Percentiles rank a stretch among this genome's conserved stretches.
These are phyloP conservation scores for Cladosporium sp. DNA, from an alignment of 2,329 filamentous ascomycete species.

Conservation along the genomic window DNA sequence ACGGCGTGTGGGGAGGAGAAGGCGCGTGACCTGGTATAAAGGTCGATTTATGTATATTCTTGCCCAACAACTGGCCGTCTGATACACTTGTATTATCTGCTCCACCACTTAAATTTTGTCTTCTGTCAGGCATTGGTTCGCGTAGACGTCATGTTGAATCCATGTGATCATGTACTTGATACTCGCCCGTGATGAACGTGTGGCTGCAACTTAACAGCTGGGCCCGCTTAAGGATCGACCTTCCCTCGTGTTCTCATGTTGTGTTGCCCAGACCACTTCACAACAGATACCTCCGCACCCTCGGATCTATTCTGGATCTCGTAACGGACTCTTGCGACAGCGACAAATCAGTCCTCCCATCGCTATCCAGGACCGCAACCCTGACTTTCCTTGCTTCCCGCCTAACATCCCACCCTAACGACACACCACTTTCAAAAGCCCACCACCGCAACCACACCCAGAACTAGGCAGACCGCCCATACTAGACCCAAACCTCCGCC, in stretches of 20 bases:
- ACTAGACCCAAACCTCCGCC: conserved; percentile 13
- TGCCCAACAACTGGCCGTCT: conserved; percentile 25
- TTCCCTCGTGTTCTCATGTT: background rate
- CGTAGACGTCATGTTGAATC: background rate
- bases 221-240: background rate
- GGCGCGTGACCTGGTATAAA: conserved; percentile 22
- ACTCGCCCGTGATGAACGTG: background rate
- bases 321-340: background rate
- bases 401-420: conserved; percentile 17
- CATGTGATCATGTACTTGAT: background rate
- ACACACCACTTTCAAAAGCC: conserved; percentile 1
- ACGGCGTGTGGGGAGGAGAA: conserved; percentile 20
- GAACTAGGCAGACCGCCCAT: conserved; percentile 4
- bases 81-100: conserved; percentile 35
- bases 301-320: background rate
- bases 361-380: conserved; percentile 7
- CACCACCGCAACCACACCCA: conserved; percentile 1
- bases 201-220: background rate
- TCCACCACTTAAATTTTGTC: background rate
- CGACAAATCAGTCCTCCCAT: background rate
- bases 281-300: background rate
- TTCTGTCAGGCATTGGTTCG: background rate
- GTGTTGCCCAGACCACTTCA: background rate
- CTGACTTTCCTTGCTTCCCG: conserved; percentile 20
- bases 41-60: conserved; percentile 33